Conservation (phyloP, 495 filamentous ascomycete genomes). For the Monascus purpureus region DNA sequence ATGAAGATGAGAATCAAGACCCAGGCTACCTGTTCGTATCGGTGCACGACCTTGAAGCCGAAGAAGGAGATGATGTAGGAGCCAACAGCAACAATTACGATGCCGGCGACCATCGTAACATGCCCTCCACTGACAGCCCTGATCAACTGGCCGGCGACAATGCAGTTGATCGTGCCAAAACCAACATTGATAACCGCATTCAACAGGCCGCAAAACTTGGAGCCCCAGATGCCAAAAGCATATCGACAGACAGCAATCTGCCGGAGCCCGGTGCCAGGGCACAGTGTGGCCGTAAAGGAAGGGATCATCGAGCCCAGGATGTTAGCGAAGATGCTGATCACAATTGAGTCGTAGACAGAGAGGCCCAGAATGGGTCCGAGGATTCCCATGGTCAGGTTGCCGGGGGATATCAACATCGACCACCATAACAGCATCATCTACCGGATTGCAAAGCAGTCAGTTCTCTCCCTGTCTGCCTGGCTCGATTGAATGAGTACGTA, state of each 20-base stretch:
- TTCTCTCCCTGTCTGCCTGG: too few relatives aligned
- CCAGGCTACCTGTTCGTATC: constrained; percentile 42
- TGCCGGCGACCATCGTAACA: constrained; percentile 12
- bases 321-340: constrained; percentile 5
- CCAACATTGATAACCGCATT: constrained; percentile 7
- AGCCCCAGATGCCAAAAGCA: constrained; percentile 8
- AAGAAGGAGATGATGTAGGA: constrained; percentile 38
- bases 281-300: constrained; percentile 5
- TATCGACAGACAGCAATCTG: constrained; percentile 8
- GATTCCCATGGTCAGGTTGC: constrained; percentile 4
- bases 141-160: constrained; percentile 9
- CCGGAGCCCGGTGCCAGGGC: constrained; percentile 6
- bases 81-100: constrained; percentile 24
- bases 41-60: constrained; percentile 37
- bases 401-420: constrained; percentile 2
- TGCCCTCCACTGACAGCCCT: constrained; percentile 3
- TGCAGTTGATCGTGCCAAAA: constrained; percentile 4
- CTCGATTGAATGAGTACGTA: too few relatives aligned
- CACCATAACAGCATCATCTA: constrained; percentile 32
- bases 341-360: constrained; percentile 4
- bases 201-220: constrained; percentile 5
- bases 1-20: constrained; percentile 27
- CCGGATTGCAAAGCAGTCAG: too few relatives aligned
- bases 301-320: constrained; percentile 5
- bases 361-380: constrained; percentile 9